Percentiles rank a stretch among this genome's conserved stretches.
These are phyloP conservation scores for Candida frijolesensis DNA, from an alignment of 1,139 yeast species.

Conservation along the genomic window DNA sequence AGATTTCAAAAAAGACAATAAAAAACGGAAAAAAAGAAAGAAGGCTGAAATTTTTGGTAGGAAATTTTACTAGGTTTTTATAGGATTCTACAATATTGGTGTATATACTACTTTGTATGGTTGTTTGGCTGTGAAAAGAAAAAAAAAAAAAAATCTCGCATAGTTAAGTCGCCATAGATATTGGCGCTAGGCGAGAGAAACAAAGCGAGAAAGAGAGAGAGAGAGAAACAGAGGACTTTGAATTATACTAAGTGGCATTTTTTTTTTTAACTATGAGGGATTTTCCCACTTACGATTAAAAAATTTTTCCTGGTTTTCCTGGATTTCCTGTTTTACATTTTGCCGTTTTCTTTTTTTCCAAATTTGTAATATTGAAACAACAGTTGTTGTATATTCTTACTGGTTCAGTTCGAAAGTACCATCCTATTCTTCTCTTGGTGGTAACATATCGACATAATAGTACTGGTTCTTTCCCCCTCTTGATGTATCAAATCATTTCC, in stretches of 20 bases:
- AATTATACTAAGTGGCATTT: background rate
- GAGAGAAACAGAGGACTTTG: no score
- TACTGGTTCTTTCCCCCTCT: no score
- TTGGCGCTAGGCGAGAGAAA: background rate
- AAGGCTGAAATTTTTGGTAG: no score
- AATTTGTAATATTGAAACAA: no score
- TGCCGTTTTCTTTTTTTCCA: background rate
- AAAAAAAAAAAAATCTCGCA: slow-evolving; percentile 1
- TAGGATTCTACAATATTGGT: background rate
- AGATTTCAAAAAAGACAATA: no score
- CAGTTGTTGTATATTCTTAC: no score
- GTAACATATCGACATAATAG: no score
- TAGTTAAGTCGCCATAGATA: background rate
- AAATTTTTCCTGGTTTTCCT: background rate
- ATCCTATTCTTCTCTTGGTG: no score
- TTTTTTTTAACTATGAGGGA: background rate
- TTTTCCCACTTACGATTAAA: background rate
- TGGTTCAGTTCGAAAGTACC: no score
- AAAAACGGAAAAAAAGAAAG: no score
- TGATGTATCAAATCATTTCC: no score
- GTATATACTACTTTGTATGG: background rate
- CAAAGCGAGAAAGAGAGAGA: no score
- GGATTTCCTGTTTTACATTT: background rate
- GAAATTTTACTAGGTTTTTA: background rate
- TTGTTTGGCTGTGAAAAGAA: slow-evolving; percentile 2